Evolutionary conservation across 1,139 yeast genomes (phyloP).

Genomic region (Blastobotrys ciferrii): DNA sequence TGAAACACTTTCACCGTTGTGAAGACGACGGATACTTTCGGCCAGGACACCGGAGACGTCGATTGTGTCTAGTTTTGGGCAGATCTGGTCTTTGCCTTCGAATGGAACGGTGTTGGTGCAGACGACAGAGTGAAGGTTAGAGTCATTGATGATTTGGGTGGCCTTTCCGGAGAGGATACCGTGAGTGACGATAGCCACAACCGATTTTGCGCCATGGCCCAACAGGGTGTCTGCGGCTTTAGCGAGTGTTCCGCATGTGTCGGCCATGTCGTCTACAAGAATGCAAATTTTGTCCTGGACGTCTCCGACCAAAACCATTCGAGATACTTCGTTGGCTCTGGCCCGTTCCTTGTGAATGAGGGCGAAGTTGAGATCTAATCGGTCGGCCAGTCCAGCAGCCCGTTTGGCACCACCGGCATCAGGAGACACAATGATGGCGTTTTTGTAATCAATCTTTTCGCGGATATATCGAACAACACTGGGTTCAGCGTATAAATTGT

Average conservation of each 20-base stretch:
- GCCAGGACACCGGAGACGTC: constrained; percentile 90
- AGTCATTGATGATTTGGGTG: constrained; percentile 73
- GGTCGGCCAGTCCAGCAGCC: constrained; percentile 93
- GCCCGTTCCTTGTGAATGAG: constrained; percentile 96
- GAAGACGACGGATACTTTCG: constrained; percentile 92
- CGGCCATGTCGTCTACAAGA: constrained; percentile 97
- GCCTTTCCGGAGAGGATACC: constrained; percentile 92
- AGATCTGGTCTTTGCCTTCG: constrained; percentile 65
- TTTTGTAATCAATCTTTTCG: constrained; percentile 62
- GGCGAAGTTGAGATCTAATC: constrained; percentile 89
- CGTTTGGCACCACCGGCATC: constrained; percentile 99
- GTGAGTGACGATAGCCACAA: constrained; percentile 94
- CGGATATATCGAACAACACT: constrained; percentile 84
- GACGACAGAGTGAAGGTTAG: constrained; percentile 74
- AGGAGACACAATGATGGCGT: constrained; percentile 88
- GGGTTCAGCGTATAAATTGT: constrained; percentile 94
- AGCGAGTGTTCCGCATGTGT: constrained; percentile 94
- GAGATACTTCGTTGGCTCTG: constrained; percentile 87
- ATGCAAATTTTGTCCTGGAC: constrained; percentile 84
- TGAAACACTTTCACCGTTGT: constrained; percentile 92
- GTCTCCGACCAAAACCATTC: constrained; percentile 97
- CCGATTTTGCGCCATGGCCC: constrained; percentile 76
- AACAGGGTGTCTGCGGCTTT: constrained; percentile 91
- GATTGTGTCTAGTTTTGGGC: constrained; percentile 75
- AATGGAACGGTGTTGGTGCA: constrained; percentile 96